Base-by-base conservation (phyloP, 805 yeast species). In the Ogataea glucozyma region DNA sequence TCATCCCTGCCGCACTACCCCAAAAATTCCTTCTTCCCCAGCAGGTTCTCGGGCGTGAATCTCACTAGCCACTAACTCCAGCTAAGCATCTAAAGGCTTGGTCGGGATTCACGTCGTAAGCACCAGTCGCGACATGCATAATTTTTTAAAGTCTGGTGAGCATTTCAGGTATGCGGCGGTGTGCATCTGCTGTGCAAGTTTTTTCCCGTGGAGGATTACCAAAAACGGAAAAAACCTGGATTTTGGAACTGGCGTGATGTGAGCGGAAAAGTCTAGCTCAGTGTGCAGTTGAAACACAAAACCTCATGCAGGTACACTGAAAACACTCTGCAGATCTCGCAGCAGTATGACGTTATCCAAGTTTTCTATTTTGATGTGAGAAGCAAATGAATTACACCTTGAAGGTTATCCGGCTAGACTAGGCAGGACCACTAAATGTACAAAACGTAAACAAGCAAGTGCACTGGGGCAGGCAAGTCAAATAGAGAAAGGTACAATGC, bases 331-430 rank as follows among this genome's bases (percentile, higher is more conserved):
- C 38, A 17, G 16, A 34, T 34, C 24, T 23, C 22, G 24, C 30
- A 17, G 21, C 21, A 12, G 29, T 34, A 34, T 34, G 38, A 34
- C 38, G 38, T 34, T n/a, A n/a, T n/a, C n/a, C n/a, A n/a, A n/a
- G n/a, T n/a, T n/a, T n/a, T n/a, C n/a, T n/a, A n/a, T n/a, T n/a
- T n/a, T n/a, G n/a, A n/a, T n/a, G n/a, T n/a, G n/a, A n/a, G n/a
- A n/a, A n/a, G n/a, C n/a, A n/a, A n/a, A n/a, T 30, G 32, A 14
- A 30, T 30, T 30, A 30, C 32, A 30, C 18, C 32, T n/a, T n/a
- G n/a, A n/a, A n/a, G n/a, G n/a, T n/a, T n/a, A n/a, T n/a, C n/a
- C n/a, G n/a, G n/a, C n/a, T n/a, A n/a, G n/a, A n/a, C n/a, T n/a
- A n/a, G n/a, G 18, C 32, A 30, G 32, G 32, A 12, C 32, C 20